Conservation (phyloP, 2,329 filamentous ascomycete genomes). For the Xylariaceae sp. region DNA sequence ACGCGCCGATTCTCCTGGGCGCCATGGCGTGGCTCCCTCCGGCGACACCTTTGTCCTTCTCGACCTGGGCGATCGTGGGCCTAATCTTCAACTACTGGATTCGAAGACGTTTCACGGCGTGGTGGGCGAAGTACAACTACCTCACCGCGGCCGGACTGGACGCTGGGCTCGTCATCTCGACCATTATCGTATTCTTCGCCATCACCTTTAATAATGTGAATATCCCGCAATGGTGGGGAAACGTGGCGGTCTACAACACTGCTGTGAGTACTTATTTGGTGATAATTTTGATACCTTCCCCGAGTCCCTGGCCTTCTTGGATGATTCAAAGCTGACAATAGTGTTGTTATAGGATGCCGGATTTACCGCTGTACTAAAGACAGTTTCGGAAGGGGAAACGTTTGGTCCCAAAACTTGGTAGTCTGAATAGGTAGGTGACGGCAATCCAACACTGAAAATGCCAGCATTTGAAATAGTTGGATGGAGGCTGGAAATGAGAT, state of each 20-base stretch:
- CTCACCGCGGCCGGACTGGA: conserved; percentile 37
- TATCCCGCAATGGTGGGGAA: conserved; percentile 43
- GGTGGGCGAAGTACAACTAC: conserved; percentile 50
- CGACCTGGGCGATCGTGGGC: conserved; percentile 52
- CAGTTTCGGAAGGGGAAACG: conserved; percentile 28
- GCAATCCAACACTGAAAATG: too few species aligned
- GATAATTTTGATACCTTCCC: too few species aligned
- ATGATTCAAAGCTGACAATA: conserved; percentile 18
- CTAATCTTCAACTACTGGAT: conserved; percentile 55
- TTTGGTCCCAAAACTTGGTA: conserved; percentile 37
- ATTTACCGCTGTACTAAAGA: conserved; percentile 28
- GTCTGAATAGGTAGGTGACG: too few species aligned
- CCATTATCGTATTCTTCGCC: conserved; percentile 34
- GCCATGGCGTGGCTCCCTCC: conserved; percentile 50
- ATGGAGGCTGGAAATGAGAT: too few species aligned
- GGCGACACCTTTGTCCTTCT: conserved; percentile 55
- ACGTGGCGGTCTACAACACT: conserved; percentile 42
- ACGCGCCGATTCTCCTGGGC: conserved; percentile 53
- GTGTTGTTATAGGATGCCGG: conserved; percentile 28
- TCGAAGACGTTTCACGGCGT: conserved; percentile 46
- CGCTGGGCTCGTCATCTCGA: conserved; percentile 35
- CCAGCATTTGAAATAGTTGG: too few species aligned
- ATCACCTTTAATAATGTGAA: conserved; percentile 33
- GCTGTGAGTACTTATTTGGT: conserved; percentile 29
- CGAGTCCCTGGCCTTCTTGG: too few species aligned